Percentiles rank a stretch among this genome's conserved stretches.
Conservation (phyloP, 2,329 filamentous ascomycete genomes). For the Hypomyces rosellus region DNA sequence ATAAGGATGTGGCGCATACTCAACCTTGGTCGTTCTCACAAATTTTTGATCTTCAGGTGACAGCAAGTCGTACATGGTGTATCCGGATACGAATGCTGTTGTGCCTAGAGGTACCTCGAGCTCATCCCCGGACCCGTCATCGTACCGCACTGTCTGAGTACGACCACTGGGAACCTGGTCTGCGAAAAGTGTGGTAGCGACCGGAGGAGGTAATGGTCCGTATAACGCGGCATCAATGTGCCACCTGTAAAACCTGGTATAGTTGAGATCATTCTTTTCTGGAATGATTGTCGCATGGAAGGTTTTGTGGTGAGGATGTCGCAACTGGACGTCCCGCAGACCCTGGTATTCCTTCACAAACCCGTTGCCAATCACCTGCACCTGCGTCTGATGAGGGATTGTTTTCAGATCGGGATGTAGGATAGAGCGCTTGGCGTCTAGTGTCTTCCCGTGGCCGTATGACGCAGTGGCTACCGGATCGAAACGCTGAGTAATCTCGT, state of each 20-base stretch:
- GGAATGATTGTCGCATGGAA: conserved; percentile 65
- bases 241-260: conserved; percentile 65
- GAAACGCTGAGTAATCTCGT: conserved; percentile 66
- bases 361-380: conserved; percentile 73
- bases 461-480: conserved; percentile 56
- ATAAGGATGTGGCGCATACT: conserved; percentile 75
- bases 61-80: conserved; percentile 63
- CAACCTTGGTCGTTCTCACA: conserved; percentile 58
- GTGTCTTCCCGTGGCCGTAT: conserved; percentile 72
- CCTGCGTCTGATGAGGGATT: conserved; percentile 69
- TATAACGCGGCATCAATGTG: conserved; percentile 77
- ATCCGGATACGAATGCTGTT: conserved; percentile 67
- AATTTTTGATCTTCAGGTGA: conserved; percentile 61
- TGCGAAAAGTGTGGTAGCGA: conserved; percentile 66
- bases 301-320: conserved; percentile 70
- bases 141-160: conserved; percentile 62
- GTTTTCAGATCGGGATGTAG: conserved; percentile 77
- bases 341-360: conserved; percentile 64
- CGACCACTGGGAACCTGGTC: conserved; percentile 65
- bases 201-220: conserved; percentile 60
- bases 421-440: conserved; percentile 58
- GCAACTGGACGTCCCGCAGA: conserved; percentile 58
- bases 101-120: conserved; percentile 66
- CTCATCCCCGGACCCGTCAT: conserved; percentile 62
- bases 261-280: conserved; percentile 41